These are phyloP conservation scores for Chloranthus sessilifolius DNA, from an alignment of 164 flowering plant species.

Conservation along the genomic window DNA sequence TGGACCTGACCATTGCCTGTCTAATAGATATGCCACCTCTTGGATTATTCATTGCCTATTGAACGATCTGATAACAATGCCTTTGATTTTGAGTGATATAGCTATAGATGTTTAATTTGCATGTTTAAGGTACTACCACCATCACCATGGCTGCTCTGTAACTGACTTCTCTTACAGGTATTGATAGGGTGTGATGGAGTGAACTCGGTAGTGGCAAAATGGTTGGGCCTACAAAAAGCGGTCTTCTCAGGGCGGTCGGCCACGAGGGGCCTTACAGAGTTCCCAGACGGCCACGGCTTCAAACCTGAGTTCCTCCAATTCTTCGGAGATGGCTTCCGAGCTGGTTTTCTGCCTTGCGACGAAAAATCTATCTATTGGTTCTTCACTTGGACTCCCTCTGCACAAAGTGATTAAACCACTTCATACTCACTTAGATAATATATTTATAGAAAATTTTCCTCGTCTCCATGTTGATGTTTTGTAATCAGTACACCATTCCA, in stretches of 20 bases:
- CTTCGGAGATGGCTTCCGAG: slow-evolving; percentile 40
- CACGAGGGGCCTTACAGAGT: slow-evolving; percentile 35
- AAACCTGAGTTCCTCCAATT: slow-evolving; percentile 23
- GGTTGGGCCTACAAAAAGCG: slow-evolving; percentile 38
- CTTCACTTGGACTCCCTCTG: slow-evolving; percentile 33
- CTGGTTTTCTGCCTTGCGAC: slow-evolving; percentile 52
- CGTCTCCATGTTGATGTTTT: too few relatives aligned
- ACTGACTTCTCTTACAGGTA: slow-evolving; percentile 14
- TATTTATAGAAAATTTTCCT: too few relatives aligned
- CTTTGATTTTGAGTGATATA: neutral
- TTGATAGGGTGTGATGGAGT: slow-evolving; percentile 55
- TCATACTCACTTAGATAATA: neutral
- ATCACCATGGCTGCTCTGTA: neutral
- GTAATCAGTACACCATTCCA: too few relatives aligned
- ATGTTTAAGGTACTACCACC: neutral
- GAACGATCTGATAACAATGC: neutral
- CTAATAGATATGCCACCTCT: neutral
- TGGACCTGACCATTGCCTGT: too few relatives aligned
- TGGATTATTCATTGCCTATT: neutral
- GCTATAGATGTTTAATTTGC: slow-evolving; percentile 8
- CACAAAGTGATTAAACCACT: slow-evolving; percentile 15
- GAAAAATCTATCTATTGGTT: slow-evolving; percentile 48
- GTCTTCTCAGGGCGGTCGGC: slow-evolving; percentile 33
- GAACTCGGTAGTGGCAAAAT: slow-evolving; percentile 38
- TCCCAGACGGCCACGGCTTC: slow-evolving; percentile 34